Conservation (phyloP, 768 basidiomycete species). For the Asterophora parasitica region DNA sequence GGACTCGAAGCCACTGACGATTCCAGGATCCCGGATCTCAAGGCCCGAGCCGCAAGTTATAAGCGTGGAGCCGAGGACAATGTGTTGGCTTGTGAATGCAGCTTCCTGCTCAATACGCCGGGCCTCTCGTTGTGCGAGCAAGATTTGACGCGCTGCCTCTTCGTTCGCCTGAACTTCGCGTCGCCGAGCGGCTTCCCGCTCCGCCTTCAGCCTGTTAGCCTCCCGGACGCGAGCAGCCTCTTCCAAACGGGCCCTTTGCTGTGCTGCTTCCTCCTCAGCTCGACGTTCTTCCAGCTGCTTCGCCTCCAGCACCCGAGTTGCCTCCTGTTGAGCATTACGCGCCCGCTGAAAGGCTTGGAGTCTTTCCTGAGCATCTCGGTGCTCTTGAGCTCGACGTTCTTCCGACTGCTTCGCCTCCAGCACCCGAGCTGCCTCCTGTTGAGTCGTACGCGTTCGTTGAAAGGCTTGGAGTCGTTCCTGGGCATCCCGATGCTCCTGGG, state of each 20-base stretch:
- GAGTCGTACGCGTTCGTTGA: background rate
- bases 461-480: background rate
- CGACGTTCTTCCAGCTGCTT: conserved; percentile 4
- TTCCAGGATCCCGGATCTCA: conserved; percentile 27
- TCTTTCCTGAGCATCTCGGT: background rate
- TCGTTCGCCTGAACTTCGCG: conserved; percentile 7
- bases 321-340: conserved; percentile 3
- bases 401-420: conserved; percentile 12
- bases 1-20: conserved; percentile 50
- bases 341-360: background rate
- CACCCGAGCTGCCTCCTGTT: conserved; percentile 12
- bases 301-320: conserved; percentile 17
- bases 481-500: background rate
- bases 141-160: conserved; percentile 7
- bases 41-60: conserved; percentile 49
- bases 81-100: conserved; percentile 32
- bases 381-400: conserved; percentile 7
- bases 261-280: conserved; percentile 5
- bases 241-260: background rate
- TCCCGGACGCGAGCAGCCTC: conserved; percentile 4
- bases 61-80: conserved; percentile 44
- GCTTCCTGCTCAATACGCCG: conserved; percentile 32
- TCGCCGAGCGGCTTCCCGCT: conserved; percentile 3
- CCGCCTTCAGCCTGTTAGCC: background rate
- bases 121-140: conserved; percentile 8